Percentiles rank a stretch among this genome's conserved stretches.
Evolutionary conservation across 345 rosid genomes (phyloP).

Genomic region (Psidium friedrichsthalianum): DNA sequence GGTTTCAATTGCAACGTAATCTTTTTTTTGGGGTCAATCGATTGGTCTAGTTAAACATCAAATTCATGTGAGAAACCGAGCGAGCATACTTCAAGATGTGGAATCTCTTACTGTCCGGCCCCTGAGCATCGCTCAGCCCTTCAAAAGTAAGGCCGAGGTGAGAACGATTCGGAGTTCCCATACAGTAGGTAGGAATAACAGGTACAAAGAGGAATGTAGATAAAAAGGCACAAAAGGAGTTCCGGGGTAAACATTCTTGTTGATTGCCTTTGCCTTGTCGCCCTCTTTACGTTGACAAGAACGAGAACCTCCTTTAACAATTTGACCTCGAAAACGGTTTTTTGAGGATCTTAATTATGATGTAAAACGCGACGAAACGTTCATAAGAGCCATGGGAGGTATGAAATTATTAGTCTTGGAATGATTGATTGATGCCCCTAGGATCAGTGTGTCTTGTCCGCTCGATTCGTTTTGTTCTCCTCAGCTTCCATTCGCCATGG

Average conservation of each 20-base stretch:
- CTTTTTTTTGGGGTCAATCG: background rate
- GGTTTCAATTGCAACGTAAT: background rate
- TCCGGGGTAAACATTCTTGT: background rate
- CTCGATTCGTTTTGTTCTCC: background rate
- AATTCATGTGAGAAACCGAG: constrained; percentile 82
- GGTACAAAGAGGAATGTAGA: background rate
- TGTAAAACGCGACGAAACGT: background rate
- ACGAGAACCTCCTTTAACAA: background rate
- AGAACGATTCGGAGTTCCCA: constrained; percentile 76
- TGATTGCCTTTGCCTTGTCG: background rate
- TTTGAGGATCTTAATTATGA: background rate
- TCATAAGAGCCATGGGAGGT: background rate
- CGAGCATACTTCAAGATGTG: constrained; percentile 92
- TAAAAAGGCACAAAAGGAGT: background rate
- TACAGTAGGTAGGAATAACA: constrained; percentile 22
- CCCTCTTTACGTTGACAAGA: background rate
- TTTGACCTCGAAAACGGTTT: background rate
- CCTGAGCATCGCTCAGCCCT: constrained; percentile 73
- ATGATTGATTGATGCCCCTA: background rate
- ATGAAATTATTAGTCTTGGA: background rate
- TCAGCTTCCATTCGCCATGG: background rate
- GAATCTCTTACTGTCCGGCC: constrained; percentile 69
- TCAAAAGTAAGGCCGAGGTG: constrained; percentile 65
- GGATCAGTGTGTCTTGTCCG: background rate
- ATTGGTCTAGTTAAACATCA: background rate